Evolutionary conservation across 1,284 basidiomycete species (phyloP), one percentile per base, ranked within the genome.

Genomic region (Pyrrhoderma lamaoense): DNA sequence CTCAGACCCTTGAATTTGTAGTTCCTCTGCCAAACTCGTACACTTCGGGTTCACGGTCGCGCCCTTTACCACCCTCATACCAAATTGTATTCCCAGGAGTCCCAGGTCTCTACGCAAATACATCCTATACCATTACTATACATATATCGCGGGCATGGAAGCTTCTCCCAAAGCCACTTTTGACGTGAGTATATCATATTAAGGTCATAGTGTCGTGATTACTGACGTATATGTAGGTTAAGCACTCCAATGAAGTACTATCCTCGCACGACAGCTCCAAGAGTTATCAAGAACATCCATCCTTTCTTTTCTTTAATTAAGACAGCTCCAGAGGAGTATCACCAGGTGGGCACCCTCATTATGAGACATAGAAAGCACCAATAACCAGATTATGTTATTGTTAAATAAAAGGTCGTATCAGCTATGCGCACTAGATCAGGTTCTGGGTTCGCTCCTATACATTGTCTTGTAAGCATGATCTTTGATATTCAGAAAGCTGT

Each of bases 321-420:
- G 66, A 65, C 66, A 0, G 65, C 67, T 8, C 81, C 82, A 9
- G 82, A 82, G 55, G 80, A 83, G 59, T 85, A 80, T 79, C 69
- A 70, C 50, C 78, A 83, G 59, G 67, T 71, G 8, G 63, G 70
- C 14, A 69, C 72, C 52, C 60, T 61, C 4, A 67, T 83, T 55
- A 5, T 31, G 27, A 31, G 5, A 31, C n/a, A n/a, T n/a, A n/a
- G n/a, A 31, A 5, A 31, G 11, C 14, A 40, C 38, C 38, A 40
- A 40, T 7, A 31, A 5, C 5, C 5, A 11, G 5, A 31, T 11
- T 31, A 40, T 5, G 14, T 40, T 40, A 8, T 21, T n/a, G 14
- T 40, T 14, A 9, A n/a, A 36, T n/a, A 36, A 7, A 14, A 44
- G 42, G 42, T 44, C 11, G 19, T 44, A 14, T 3, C 42, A 23